Evolutionary conservation across 2,329 filamentous ascomycete genomes (phyloP).

Genomic region (Fusarium falciforme): DNA sequence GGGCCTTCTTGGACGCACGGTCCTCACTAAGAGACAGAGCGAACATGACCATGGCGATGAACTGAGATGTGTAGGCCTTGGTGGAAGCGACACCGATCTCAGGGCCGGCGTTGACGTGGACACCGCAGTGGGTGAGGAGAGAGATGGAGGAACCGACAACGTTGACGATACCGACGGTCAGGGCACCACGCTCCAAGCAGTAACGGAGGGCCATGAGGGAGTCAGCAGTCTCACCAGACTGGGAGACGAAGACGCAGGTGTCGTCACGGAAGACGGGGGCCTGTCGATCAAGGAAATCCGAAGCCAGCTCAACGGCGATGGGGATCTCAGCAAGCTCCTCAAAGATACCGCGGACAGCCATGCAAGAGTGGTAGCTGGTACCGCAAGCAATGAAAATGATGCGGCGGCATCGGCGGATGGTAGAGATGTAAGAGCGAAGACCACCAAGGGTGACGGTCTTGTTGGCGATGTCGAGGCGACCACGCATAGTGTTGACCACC

Average conservation of each 20-base stretch:
- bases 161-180: slow-evolving; percentile 99
- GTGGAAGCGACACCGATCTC: slow-evolving; percentile 99
- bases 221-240: slow-evolving; percentile 98
- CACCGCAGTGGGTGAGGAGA: slow-evolving; percentile 98
- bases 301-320: slow-evolving; percentile 95
- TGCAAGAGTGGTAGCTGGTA: slow-evolving; percentile 98
- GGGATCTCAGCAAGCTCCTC: slow-evolving; percentile 98
- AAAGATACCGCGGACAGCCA: slow-evolving; percentile 98
- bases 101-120: slow-evolving; percentile 98
- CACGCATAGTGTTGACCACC: slow-evolving; percentile 99
- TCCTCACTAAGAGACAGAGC: slow-evolving; percentile 96
- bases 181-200: slow-evolving; percentile 95
- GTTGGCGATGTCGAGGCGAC: slow-evolving; percentile 92
- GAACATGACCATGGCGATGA: slow-evolving; percentile 99
- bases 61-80: slow-evolving; percentile 99
- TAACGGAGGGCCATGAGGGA: slow-evolving; percentile 97
- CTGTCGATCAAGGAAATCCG: slow-evolving; percentile 96
- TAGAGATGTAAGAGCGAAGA: slow-evolving; percentile 94
- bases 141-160: slow-evolving; percentile 99
- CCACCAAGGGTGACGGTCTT: slow-evolving; percentile 96
- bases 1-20: slow-evolving; percentile 90
- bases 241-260: slow-evolving; percentile 98
- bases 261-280: slow-evolving; percentile 99
- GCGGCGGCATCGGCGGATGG: slow-evolving; percentile 94
- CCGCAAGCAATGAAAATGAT: slow-evolving; percentile 99